Evolutionary conservation across 345 rosid genomes (phyloP), one percentile per base, ranked within the genome.

Genomic region (Aurinia saxatilis): DNA sequence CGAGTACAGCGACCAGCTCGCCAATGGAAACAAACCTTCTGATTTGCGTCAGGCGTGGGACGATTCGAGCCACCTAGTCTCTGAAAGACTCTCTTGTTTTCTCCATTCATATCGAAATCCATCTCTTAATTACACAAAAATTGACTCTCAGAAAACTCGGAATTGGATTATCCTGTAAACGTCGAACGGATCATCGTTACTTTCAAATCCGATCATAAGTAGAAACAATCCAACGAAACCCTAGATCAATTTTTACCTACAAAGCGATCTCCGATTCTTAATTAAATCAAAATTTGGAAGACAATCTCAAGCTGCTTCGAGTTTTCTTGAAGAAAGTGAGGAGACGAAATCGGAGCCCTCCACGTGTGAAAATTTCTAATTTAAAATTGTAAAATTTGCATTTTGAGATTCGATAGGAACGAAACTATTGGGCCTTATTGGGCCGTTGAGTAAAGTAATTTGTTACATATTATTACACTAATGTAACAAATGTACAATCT

Each of bases 11-110:
- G 83, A 2, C 99, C 99, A n/a, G 96, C 89, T 23, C 84, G 75
- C 97, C 97, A 90, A 60, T 77, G 95, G 52, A 14, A 83, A 72
- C 97, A 93, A 6, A 87, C 99, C 69, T 81, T 84, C 63, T 82
- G 96, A 10, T 75, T 67, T 5, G 78, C 48, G 51, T 73, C 78
- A 12, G 17, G 10, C 10, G 74, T 59, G 6, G 78, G 71, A 0
- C 72, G 72, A 58, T 33, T 59, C 1, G 69, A 30, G 16, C 51
- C 70, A 19, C 90, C 87, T 6, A 80, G 79, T 34, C 99, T 83
- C 2, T 84, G 77, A 66, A 82, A 87, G 61, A 81, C 85, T 41
- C 91, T 79, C 54, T 73, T 82, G 69, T 79, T 80, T 5, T 95
- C 87, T 16, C 82, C 86, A 63, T 78, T 56, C 27, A 67, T 80